A percentile compares a stretch with the other conserved stretches of the same genome.
Evolutionary conservation across 192 early-diverging fungal species (phyloP).

Genomic region (Dissophora globulifera): DNA sequence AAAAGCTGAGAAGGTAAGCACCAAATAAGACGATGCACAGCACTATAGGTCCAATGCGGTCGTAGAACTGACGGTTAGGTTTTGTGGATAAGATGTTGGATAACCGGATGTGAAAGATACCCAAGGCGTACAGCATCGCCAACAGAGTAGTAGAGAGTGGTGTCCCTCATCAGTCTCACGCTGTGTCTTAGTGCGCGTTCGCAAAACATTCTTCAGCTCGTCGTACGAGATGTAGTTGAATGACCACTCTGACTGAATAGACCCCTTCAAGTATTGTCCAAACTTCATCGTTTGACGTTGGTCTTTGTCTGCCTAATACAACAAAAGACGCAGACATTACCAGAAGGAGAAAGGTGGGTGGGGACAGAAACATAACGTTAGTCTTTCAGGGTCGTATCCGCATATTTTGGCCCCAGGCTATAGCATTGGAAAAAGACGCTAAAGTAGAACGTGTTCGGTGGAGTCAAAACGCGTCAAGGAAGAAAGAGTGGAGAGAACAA

Average conservation of each 20-base stretch:
- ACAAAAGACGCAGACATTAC: too few relatives aligned
- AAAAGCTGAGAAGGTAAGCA: constrained; percentile 52
- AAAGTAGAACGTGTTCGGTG: too few relatives aligned
- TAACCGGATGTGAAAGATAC: constrained; percentile 79
- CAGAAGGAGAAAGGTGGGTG: too few relatives aligned
- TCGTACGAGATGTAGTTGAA: constrained; percentile 47
- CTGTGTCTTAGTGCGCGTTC: constrained; percentile 20
- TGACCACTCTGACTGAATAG: constrained; percentile 40
- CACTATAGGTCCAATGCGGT: constrained; percentile 76
- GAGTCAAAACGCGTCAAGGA: too few relatives aligned
- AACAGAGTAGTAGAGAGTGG: constrained; percentile 71
- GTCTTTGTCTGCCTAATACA: too few relatives aligned
- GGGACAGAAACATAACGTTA: too few relatives aligned
- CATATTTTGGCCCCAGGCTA: too few relatives aligned
- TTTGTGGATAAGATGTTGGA: constrained; percentile 70
- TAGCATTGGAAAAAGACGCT: too few relatives aligned
- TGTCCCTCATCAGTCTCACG: constrained; percentile 41
- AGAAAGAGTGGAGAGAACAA: too few relatives aligned
- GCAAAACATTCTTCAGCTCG: constrained; percentile 36
- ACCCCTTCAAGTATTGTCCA: constrained; percentile 25
- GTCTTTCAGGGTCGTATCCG: too few relatives aligned
- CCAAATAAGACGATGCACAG: constrained; percentile 74
- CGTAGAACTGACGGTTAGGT: constrained; percentile 79
- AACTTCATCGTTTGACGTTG: constrained; percentile 35
- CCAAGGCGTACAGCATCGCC: constrained; percentile 84